phyloP scores from a whole-genome alignment of 441 rosid species.

The Populus hybrid region DNA sequence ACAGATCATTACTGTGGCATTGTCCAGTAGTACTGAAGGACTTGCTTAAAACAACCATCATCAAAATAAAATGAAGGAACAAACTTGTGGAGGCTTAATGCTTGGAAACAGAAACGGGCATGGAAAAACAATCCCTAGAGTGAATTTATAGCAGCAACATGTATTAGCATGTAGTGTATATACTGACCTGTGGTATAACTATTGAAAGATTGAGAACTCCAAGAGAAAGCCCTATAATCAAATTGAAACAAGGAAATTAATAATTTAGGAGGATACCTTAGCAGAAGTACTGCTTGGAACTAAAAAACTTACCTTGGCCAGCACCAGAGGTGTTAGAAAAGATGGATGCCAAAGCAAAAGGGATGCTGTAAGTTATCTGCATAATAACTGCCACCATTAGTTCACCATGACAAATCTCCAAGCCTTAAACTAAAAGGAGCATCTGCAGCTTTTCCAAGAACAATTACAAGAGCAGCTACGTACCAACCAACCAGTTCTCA shows the following conservation, averaged over 20 bases:
- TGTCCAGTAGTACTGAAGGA: not conserved
- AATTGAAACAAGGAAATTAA: not conserved
- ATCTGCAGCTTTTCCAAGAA: not conserved
- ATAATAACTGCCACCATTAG: not conserved
- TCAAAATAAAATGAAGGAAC: not conserved
- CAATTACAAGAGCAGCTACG: not conserved
- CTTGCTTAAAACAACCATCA: not conserved
- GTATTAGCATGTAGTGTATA: not conserved
- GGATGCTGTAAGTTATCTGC: constrained; percentile 78
- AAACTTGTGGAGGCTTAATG: not conserved
- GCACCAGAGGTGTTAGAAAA: constrained; percentile 60
- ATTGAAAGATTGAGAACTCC: constrained; percentile 82
- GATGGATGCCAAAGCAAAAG: constrained; percentile 89
- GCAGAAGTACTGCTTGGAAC: not conserved
- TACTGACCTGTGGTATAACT: constrained; percentile 72
- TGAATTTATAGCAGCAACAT: not conserved
- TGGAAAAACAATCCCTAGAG: not conserved
- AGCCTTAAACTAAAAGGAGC: not conserved
- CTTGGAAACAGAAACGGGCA: too few species aligned
- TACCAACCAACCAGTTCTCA: not conserved
- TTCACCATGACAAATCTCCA: not conserved
- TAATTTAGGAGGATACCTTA: not conserved
- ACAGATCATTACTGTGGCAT: not conserved
- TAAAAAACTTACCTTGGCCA: constrained; percentile 66
- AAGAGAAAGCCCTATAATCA: constrained; percentile 60